Evolutionary conservation across 2,329 filamentous ascomycete genomes (phyloP).

Genomic region (Colletotrichum chlorophyti): DNA sequence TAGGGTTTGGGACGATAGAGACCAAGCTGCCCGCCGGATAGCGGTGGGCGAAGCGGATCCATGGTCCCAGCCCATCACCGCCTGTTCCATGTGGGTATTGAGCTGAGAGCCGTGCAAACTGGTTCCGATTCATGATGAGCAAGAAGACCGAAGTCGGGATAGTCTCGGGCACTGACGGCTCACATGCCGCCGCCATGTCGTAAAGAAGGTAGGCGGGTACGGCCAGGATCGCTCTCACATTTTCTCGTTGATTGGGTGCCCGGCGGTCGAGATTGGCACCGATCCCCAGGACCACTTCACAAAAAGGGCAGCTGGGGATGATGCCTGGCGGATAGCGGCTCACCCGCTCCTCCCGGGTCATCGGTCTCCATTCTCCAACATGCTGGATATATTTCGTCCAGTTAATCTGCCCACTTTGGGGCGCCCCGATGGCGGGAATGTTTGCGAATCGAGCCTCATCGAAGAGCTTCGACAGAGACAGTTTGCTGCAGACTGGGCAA

Average conservation of each 20-base stretch:
- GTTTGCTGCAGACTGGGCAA: not conserved
- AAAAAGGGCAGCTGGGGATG: slow-evolving; percentile 1
- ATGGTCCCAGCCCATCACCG: not conserved
- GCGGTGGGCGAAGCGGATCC: not conserved
- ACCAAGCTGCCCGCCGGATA: not conserved
- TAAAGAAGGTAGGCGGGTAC: not conserved
- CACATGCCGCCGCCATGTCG: not conserved
- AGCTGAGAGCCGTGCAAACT: not conserved
- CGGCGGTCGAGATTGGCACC: not conserved
- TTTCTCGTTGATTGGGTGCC: not conserved
- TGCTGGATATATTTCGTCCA: slow-evolving; percentile 12
- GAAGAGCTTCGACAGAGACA: not conserved
- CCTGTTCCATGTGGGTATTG: not conserved
- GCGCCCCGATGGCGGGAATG: not conserved
- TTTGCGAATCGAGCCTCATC: not conserved
- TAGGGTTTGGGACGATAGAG: not conserved
- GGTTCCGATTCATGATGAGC: not conserved
- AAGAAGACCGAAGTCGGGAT: not conserved
- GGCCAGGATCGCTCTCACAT: not conserved
- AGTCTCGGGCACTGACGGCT: not conserved
- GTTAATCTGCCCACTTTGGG: not conserved
- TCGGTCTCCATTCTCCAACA: not conserved
- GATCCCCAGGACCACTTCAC: not conserved
- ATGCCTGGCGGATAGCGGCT: not conserved
- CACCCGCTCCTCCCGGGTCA: not conserved